Evolutionary conservation across 331 rosid species (phyloP), one percentile per base, ranked within the genome.

Genomic region (Dryas integrifolia): DNA sequence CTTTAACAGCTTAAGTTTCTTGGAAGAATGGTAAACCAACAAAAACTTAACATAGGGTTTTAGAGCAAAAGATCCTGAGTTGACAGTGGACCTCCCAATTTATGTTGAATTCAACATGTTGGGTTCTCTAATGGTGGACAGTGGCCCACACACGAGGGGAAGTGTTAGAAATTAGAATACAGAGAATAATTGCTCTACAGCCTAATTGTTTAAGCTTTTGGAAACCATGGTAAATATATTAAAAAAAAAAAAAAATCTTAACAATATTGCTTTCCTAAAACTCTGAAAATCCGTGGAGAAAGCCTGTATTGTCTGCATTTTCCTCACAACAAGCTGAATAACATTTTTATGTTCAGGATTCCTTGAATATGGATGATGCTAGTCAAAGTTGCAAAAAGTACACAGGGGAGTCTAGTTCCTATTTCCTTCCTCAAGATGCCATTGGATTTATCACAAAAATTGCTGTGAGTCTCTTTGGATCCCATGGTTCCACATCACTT

Each of bases 371-470:
- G 62, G 76, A 75, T 58, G 69, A 63, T 58, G 80, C 48, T 55
- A 74, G 72, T 60, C 80, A 74, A 73, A 77, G 77, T 58, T 77
- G 77, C 69, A 78, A 72, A 71, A 83, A 72, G 38, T 74, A 70
- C 76, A 58, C 80, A 38, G 82, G 91, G 82, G 92, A 88, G 80
- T 73, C 82, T 77, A 72, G 84, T 76, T 79, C 86, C 68, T 90
- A 78, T 80, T 82, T 82, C 18, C 76, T 95, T 83, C 82, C 98
- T 65, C 96, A 59, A 80, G 93, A 89, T 21, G 91, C 91, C 82
- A 55, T 92, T 58, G 90, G 84, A 78, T 81, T 89, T 73, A 83
- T 95, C 85, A 83, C 83, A 35, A 85, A 76, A 83, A 72, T 92
- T 35, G 87, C 84, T 69, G 76, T 75, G 52, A 81, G 85, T 74